Conservation (phyloP, 2,329 filamentous ascomycete genomes). For the Alternaria arbusti region DNA sequence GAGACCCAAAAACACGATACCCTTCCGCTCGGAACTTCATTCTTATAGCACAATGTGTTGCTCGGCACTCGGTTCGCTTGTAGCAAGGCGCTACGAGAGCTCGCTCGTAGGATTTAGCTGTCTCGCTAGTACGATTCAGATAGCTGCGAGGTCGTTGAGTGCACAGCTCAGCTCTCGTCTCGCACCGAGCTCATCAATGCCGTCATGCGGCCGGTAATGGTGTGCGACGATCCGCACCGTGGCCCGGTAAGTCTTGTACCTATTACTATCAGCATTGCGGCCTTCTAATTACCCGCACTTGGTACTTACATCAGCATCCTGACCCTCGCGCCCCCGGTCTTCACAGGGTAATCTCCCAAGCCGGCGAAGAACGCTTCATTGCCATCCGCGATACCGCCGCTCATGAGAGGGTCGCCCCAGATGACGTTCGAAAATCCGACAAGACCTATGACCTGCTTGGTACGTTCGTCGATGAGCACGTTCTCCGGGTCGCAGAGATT, state of each 20-base stretch:
- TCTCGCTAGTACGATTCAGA: background rate
- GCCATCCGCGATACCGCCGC: slow-evolving; percentile 51
- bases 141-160: slow-evolving; percentile 47
- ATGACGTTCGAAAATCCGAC: slow-evolving; percentile 61
- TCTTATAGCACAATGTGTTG: background rate
- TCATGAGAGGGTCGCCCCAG: slow-evolving; percentile 64
- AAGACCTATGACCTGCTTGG: slow-evolving; percentile 57
- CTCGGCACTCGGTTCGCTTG: background rate
- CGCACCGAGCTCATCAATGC: slow-evolving; percentile 51
- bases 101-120: background rate
- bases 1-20: background rate
- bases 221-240: slow-evolving; percentile 52
- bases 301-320: slow-evolving; percentile 52
- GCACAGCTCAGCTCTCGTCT: slow-evolving; percentile 50
- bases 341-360: slow-evolving; percentile 47
- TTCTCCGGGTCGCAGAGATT: slow-evolving; percentile 58
- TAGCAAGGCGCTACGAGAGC: background rate
- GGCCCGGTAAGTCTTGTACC: slow-evolving; percentile 55
- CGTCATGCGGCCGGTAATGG: slow-evolving; percentile 52
- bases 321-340: slow-evolving; percentile 38
- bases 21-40: background rate
- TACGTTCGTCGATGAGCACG: slow-evolving; percentile 58
- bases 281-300: background rate
- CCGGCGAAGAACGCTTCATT: slow-evolving; percentile 53
- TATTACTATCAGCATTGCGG: slow-evolving; percentile 27